Conservation (phyloP, 805 yeast genomes). For the Lipomyces orientalis region DNA sequence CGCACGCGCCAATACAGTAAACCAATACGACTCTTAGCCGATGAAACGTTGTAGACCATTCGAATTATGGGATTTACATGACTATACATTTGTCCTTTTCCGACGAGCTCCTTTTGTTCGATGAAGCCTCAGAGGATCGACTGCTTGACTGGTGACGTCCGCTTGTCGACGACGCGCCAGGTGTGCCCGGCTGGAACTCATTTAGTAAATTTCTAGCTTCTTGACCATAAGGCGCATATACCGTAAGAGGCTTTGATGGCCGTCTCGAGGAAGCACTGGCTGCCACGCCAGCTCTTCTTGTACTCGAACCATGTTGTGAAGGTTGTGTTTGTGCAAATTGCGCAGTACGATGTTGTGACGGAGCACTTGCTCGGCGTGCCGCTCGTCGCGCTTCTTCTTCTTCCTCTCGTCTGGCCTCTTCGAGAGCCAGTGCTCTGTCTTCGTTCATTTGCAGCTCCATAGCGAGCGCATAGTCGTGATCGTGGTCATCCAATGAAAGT, state of each 20-base stretch:
- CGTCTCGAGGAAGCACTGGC: background rate
- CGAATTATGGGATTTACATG: slow-evolving; percentile 9
- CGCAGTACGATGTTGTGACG: background rate
- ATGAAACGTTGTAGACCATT: background rate
- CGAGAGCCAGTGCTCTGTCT: slow-evolving; percentile 41
- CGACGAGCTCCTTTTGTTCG: slow-evolving; percentile 9
- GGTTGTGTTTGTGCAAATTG: background rate
- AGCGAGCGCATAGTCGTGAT: slow-evolving; percentile 44
- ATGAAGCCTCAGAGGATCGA: background rate
- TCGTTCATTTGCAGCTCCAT: slow-evolving; percentile 44
- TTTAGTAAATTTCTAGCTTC: slow-evolving; percentile 21
- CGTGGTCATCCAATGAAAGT: slow-evolving; percentile 7
- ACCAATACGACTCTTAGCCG: background rate
- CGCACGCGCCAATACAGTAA: background rate
- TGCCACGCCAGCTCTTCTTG: background rate
- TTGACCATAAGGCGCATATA: slow-evolving; percentile 18
- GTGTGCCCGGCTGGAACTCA: slow-evolving; percentile 21
- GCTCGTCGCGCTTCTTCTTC: slow-evolving; percentile 18
- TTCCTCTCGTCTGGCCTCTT: slow-evolving; percentile 31
- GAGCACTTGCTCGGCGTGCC: background rate
- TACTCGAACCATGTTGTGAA: background rate
- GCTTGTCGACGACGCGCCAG: slow-evolving; percentile 9
- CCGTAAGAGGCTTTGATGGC: background rate
- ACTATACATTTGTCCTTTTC: slow-evolving; percentile 23
- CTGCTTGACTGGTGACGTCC: background rate